Conservation (phyloP, 305 asterid genomes). For the Fraxinus xanthoxyloides region DNA sequence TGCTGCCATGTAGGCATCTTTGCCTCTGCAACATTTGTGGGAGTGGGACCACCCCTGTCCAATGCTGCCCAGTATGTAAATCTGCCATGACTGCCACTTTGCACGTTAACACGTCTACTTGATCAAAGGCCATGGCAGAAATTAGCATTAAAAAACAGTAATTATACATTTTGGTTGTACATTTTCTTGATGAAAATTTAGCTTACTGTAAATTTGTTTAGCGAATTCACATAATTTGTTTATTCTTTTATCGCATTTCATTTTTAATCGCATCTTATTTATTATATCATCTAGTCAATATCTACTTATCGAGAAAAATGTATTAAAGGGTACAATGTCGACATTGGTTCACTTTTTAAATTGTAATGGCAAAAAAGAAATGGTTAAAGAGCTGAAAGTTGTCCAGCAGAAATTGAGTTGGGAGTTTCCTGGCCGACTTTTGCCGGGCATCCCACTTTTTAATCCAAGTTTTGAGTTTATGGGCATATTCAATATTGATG, state of each 20-base stretch:
- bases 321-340: neutral
- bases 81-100: conserved; percentile 59
- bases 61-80: conserved; percentile 68
- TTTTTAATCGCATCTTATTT: neutral
- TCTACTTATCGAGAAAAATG: neutral
- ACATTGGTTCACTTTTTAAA: neutral
- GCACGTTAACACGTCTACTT: conserved; percentile 70
- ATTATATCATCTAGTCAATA: neutral
- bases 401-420: neutral
- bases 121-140: neutral
- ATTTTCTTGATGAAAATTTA: neutral
- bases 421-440: conserved; percentile 37
- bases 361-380: neutral
- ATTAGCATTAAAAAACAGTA: neutral
- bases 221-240: conserved; percentile 27
- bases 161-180: conserved; percentile 36
- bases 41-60: conserved; percentile 55
- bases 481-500: neutral
- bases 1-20: conserved; percentile 85
- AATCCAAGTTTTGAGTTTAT: neutral
- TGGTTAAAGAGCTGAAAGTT: neutral
- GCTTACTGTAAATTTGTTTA: conserved; percentile 40
- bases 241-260: conserved; percentile 36
- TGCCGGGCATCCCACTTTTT: conserved; percentile 48
- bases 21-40: conserved; percentile 74